Base-by-base conservation (phyloP, 768 basidiomycete genomes). In the Gloeophyllum trabeum region DNA sequence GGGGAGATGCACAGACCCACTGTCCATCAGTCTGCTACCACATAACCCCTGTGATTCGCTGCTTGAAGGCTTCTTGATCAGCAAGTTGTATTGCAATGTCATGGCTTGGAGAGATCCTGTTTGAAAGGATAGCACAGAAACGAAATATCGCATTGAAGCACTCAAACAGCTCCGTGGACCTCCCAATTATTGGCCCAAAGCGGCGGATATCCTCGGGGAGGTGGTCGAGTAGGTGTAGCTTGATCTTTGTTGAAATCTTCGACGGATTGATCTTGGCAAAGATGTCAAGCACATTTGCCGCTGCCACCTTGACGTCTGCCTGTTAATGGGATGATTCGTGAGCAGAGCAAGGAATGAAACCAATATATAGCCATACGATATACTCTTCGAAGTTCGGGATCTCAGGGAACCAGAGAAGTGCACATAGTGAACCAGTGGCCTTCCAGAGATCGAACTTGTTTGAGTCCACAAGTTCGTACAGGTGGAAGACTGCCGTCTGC, bases 71-170 rank as follows among this genome's bases (percentile, higher is more conserved):
- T 13, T 67, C 55, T 20, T 57, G 54, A 1, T 51, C 41, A 0
- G 60, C 52, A 5, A 69, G 52, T 12, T 61, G 46, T 4, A 45
- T 25, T 0, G 66, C 66, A 38, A 69, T 64, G 40, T 65, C 61
- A 2, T 61, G 61, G 32, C 70, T 68, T 10, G 69, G 67, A 0
- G 67, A 61, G 14, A 58, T 60, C 23, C 66, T 68, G 40, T 72
- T 72, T 6, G 59, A 62, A 19, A 60, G 50, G 22, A 71, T 53
- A 2, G 62, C 65, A 35, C 64, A 66, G 13, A 54, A 46, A 1
- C 64, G 54, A 38, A 70, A 69, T 5, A 72, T 51, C 4, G 59
- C 59, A 50, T 72, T 70, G 46, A 58, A 72, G 38, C 54, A 59
- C 45, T 71, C 69, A 46, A 58, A 67, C 0, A 52, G 39, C 45